Evolutionary conservation across 768 basidiomycete genomes (phyloP).

Genomic region (Chalciporus pseudorubinellus): DNA sequence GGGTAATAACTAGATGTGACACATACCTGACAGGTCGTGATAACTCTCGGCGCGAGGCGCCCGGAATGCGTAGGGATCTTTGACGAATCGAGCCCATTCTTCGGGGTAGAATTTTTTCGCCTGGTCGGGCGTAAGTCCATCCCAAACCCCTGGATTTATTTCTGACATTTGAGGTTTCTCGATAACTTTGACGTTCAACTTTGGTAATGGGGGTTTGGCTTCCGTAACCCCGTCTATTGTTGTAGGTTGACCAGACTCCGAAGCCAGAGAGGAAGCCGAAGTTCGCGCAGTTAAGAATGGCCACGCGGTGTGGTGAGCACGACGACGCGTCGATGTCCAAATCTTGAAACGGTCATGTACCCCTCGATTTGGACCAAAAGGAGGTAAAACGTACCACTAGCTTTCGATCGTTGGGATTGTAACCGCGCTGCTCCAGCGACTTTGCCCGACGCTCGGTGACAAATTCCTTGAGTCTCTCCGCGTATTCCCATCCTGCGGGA

Average conservation of each 20-base stretch:
- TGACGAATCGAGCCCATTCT: conserved; percentile 90
- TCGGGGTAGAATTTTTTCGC: conserved; percentile 88
- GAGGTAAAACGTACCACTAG: conserved; percentile 53
- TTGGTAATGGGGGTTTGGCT: conserved; percentile 15
- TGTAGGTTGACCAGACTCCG: conserved; percentile 2
- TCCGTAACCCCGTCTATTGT: not conserved
- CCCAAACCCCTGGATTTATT: conserved; percentile 98
- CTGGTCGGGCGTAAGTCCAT: conserved; percentile 88
- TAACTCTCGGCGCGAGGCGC: conserved; percentile 96
- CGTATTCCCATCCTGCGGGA: conserved; percentile 93
- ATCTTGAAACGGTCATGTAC: conserved; percentile 49
- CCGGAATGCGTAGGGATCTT: conserved; percentile 90
- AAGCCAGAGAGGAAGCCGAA: conserved; percentile 10
- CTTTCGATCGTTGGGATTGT: conserved; percentile 56
- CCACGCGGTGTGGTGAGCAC: conserved; percentile 96
- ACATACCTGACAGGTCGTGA: conserved; percentile 82
- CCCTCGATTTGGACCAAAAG: not conserved
- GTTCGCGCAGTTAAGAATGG: conserved; percentile 62
- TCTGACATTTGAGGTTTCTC: conserved; percentile 97
- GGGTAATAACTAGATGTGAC: conserved; percentile 14
- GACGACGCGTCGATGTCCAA: conserved; percentile 93
- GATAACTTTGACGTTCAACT: conserved; percentile 71
- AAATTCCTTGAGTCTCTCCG: conserved; percentile 85
- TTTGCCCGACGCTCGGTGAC: conserved; percentile 81
- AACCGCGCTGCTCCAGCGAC: conserved; percentile 67